These are phyloP conservation scores for Spiraea crenata DNA, from an alignment of 331 rosid genomes.

Conservation along the genomic window DNA sequence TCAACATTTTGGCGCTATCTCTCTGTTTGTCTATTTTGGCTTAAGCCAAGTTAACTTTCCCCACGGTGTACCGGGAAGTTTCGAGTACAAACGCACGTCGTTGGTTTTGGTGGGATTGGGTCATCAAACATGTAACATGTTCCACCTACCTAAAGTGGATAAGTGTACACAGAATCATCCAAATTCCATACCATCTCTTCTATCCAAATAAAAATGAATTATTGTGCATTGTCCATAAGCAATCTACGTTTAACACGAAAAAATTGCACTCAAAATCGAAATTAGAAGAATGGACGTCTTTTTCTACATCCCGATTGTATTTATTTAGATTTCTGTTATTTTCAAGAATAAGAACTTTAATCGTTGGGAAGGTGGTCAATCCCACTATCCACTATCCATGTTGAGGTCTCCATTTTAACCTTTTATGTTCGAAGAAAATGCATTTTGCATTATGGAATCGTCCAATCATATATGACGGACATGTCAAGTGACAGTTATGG, in stretches of 20 bases:
- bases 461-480: background rate
- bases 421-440: background rate
- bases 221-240: background rate
- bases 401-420: background rate
- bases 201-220: background rate
- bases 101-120: background rate
- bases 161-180: background rate
- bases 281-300: too few species aligned
- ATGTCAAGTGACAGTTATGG: background rate
- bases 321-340: too few species aligned
- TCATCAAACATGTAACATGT: constrained; percentile 5
- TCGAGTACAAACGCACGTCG: background rate
- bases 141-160: constrained; percentile 11
- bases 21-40: background rate
- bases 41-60: background rate
- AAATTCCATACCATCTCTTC: background rate
- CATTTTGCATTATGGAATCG: background rate
- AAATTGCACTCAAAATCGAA: background rate
- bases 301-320: too few species aligned
- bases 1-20: too few species aligned
- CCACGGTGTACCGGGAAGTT: background rate
- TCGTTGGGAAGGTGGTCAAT: background rate
- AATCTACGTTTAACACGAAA: background rate
- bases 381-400: background rate
- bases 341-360: background rate